These are phyloP conservation scores for Crithidia bombi DNA, from an alignment of 208 protist species.

Conservation along the genomic window DNA sequence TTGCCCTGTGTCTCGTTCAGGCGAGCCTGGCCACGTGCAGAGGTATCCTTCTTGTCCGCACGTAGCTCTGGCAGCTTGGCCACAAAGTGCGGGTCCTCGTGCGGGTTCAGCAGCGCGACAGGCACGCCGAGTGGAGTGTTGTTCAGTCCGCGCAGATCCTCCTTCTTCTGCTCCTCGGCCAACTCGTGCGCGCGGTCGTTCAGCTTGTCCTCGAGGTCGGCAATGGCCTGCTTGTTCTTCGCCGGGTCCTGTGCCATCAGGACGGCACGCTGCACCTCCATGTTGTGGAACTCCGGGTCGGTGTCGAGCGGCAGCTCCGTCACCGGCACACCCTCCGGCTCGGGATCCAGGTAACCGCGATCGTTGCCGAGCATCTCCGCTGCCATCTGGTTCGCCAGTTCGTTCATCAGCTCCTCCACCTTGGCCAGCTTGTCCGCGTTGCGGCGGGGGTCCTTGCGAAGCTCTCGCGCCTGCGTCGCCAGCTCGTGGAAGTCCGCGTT, in stretches of 20 bases:
- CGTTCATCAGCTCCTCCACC: conserved; percentile 64
- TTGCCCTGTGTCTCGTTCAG: conserved; percentile 63
- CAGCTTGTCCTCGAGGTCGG: conserved; percentile 66
- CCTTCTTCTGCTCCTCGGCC: conserved; percentile 53
- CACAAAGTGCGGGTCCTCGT: conserved; percentile 59
- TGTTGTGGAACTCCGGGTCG: conserved; percentile 53
- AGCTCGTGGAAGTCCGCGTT: conserved; percentile 64
- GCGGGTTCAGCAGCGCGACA: conserved; percentile 52
- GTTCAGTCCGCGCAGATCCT: conserved; percentile 60
- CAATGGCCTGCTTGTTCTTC: conserved; percentile 49
- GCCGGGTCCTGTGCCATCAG: conserved; percentile 58
- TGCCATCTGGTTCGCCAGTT: conserved; percentile 53
- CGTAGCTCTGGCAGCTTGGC: conserved; percentile 67
- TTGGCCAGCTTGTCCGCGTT: conserved; percentile 45
- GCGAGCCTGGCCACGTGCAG: conserved; percentile 38
- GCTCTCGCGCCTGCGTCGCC: conserved; percentile 52
- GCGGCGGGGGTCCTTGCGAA: conserved; percentile 59
- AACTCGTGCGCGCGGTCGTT: conserved; percentile 73
- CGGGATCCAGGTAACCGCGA: conserved; percentile 61
- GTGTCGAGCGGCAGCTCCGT: conserved; percentile 45
- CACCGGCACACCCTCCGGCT: conserved; percentile 69
- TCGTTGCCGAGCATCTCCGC: conserved; percentile 49
- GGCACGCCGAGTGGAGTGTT: conserved; percentile 54
- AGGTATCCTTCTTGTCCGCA: conserved; percentile 46
- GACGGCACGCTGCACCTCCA: conserved; percentile 70